Base-by-base conservation (phyloP, 2,329 filamentous ascomycete genomes). In the Fusarium sp. region DNA sequence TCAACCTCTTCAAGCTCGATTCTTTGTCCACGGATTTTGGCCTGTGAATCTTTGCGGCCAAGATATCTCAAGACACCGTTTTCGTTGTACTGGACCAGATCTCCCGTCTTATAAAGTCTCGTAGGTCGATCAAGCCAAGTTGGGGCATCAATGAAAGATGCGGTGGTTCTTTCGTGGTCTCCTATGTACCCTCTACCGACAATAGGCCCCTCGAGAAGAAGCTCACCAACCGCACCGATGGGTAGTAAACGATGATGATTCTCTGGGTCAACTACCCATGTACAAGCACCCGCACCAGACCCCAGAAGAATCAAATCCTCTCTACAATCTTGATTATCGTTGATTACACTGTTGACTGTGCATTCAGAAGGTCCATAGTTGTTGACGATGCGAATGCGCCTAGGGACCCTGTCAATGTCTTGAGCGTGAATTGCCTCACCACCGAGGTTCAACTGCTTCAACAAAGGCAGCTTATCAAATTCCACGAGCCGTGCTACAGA, bases 341-440 rank as follows among this genome's bases (percentile, higher is more conserved):
- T 62, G 38, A 57, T 39, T 5, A 61, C 24, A n/a, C 49, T 49
- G 5, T 23, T 41, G 0, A 28, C 18, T 8, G 62, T 54, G 11
- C 57, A 62, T 20, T 66, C 63, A 0, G 63, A 61, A 2, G 58
- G 58, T 4, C 63, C 63, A 8, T 59, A 66, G 6, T 39, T 43
- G 24, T 66, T 63, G 24, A 58, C 26, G 3, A 58, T 80, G 9
- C 49, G 57, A 16, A 60, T 47, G 5, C n/a, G 42, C 8, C 23
- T 6, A 3, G 57, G 41, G 4, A 54, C 49, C 12, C 48, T 23
- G 3, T 37, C 39, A 15, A 53, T 26, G 20, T 52, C 47, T 7
- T 18, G 26, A 3, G 38, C 24, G 16, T 42, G 41, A 16, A 59
- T 54, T 3, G 48, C 48, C 11, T 54, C 57, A 2, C 57, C 57